phyloP scores from a whole-genome alignment of 139 green algal species.

The Micromonas pusilla region DNA sequence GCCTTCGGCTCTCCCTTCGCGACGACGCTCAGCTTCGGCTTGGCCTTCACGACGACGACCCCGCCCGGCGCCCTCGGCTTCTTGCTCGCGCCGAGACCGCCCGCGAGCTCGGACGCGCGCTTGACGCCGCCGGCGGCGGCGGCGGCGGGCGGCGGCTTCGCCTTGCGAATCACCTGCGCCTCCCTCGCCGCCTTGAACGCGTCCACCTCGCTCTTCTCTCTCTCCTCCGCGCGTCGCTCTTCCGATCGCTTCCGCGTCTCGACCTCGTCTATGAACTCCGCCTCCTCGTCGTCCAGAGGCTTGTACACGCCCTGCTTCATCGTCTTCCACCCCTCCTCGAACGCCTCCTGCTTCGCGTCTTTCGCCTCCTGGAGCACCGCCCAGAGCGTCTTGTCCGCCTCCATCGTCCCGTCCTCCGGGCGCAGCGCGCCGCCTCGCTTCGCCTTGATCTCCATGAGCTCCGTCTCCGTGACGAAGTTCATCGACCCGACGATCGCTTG shows the following conservation, averaged over 20 bases:
- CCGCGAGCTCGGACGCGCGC: background rate
- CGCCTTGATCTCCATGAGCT: background rate
- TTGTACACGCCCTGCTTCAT: conserved; percentile 86
- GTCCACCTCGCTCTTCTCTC: conserved; percentile 24
- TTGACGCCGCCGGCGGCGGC: background rate
- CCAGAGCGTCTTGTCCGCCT: conserved; percentile 55
- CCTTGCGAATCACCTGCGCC: background rate
- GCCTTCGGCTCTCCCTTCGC: too few relatives aligned
- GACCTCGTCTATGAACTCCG: conserved; percentile 54
- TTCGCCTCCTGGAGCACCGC: conserved; percentile 63
- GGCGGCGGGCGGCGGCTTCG: background rate
- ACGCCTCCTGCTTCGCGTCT: conserved; percentile 64
- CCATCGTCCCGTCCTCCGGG: conserved; percentile 17
- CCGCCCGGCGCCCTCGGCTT: background rate
- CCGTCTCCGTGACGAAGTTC: conserved; percentile 23
- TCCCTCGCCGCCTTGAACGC: conserved; percentile 1
- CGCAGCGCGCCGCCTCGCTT: conserved; percentile 12
- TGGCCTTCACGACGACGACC: background rate
- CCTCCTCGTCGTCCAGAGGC: conserved; percentile 72
- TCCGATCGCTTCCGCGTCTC: background rate
- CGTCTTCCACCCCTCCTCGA: conserved; percentile 62
- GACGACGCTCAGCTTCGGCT: background rate
- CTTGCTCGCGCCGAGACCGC: background rate
- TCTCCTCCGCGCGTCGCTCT: conserved; percentile 1
- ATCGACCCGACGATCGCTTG: background rate